Conservation (phyloP, 1,284 basidiomycete species). For the Puccinia sorghi region DNA sequence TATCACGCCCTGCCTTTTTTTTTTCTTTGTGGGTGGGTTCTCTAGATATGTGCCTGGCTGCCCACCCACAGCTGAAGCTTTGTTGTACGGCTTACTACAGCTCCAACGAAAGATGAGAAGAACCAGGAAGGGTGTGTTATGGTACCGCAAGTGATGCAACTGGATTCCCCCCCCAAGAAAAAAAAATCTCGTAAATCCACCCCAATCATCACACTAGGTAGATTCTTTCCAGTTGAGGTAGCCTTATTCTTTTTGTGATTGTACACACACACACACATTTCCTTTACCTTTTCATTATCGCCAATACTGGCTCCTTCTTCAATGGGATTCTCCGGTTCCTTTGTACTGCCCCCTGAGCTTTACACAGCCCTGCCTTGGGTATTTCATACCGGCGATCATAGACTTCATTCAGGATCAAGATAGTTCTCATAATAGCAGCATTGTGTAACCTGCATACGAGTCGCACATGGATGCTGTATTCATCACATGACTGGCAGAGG, state of each 20-base stretch:
- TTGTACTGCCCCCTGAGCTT: too few species aligned
- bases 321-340: too few species aligned
- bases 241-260: not conserved
- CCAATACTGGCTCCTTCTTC: not conserved
- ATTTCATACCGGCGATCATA: too few species aligned
- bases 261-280: slow-evolving; percentile 4
- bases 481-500: too few species aligned
- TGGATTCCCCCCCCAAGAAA: too few species aligned
- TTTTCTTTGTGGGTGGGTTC: not conserved
- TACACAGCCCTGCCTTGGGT: too few species aligned
- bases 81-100: slow-evolving; percentile 69
- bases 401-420: too few species aligned
- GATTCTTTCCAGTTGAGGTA: not conserved
- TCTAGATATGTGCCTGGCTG: slow-evolving; percentile 82
- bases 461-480: too few species aligned
- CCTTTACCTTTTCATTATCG: not conserved
- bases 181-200: not conserved
- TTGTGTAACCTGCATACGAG: too few species aligned
- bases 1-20: not conserved
- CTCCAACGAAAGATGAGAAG: slow-evolving; percentile 95
- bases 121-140: slow-evolving; percentile 82
- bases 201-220: not conserved
- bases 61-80: slow-evolving; percentile 75
- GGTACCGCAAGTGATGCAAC: slow-evolving; percentile 63
- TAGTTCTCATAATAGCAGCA: too few species aligned